Percentiles rank a stretch among this genome's conserved stretches.
phyloP scores from a whole-genome alignment of 2,329 filamentous ascomycete genomes.

The Fusarium musae region DNA sequence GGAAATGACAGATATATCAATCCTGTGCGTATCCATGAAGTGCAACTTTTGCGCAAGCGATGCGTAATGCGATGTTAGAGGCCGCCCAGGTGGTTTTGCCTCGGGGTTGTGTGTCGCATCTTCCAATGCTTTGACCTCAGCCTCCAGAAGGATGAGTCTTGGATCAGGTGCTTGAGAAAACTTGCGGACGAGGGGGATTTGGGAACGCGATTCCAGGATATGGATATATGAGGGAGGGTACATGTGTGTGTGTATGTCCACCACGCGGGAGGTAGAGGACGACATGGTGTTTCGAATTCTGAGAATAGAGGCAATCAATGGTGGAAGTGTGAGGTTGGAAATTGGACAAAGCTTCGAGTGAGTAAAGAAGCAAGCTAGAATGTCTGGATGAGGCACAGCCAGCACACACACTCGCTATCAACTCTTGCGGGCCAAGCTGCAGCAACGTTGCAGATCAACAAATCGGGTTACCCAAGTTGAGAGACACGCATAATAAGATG shows the following conservation, averaged over 20 bases:
- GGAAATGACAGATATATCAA: slow-evolving; percentile 85
- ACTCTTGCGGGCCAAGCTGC: slow-evolving; percentile 2
- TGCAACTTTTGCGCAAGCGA: slow-evolving; percentile 81
- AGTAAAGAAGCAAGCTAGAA: neutral
- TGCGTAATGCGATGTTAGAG: slow-evolving; percentile 85
- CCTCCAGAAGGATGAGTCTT: slow-evolving; percentile 73
- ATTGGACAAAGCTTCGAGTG: neutral
- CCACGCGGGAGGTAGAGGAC: slow-evolving; percentile 55
- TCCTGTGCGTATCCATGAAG: slow-evolving; percentile 88
- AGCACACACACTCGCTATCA: neutral
- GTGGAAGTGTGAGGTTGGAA: neutral
- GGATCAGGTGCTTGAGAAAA: slow-evolving; percentile 68
- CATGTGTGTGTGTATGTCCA: slow-evolving; percentile 77
- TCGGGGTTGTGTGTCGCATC: slow-evolving; percentile 64
- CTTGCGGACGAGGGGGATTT: slow-evolving; percentile 76
- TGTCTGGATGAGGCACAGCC: neutral
- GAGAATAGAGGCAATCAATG: neutral
- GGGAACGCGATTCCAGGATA: slow-evolving; percentile 67
- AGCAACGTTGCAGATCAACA: slow-evolving; percentile 27
- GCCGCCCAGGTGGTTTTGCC: slow-evolving; percentile 75
- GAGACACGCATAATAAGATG: slow-evolving; percentile 16
- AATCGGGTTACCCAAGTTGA: slow-evolving; percentile 10
- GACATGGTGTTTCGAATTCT: slow-evolving; percentile 45
- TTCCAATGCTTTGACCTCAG: slow-evolving; percentile 59
- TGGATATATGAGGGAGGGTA: slow-evolving; percentile 72